A percentile compares a stretch with the other conserved stretches of the same genome.
Conservation (phyloP, 2,329 filamentous ascomycete genomes). For the Zalaria obscura region DNA sequence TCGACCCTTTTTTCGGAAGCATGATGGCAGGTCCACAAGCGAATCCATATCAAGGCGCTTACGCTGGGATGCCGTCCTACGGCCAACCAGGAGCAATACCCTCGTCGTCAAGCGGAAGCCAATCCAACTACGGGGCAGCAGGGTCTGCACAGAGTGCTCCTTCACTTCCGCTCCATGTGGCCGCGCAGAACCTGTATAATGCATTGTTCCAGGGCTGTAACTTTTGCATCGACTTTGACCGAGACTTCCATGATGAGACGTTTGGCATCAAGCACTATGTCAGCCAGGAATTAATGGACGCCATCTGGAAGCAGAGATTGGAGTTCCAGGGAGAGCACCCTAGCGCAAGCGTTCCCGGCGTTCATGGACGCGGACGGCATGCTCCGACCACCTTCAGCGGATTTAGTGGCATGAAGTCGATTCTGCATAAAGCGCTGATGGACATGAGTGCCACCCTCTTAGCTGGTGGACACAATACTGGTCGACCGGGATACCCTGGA, state of each 20-base stretch:
- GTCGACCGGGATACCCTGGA: not conserved
- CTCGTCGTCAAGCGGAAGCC: constrained; percentile 1
- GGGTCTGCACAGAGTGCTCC: not conserved
- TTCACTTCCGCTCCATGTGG: not conserved
- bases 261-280: not conserved
- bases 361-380: not conserved
- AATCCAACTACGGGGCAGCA: constrained; percentile 3
- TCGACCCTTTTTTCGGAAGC: not conserved
- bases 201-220: not conserved
- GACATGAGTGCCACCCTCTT: not conserved
- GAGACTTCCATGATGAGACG: not conserved
- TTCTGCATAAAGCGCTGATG: not conserved
- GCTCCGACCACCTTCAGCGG: not conserved
- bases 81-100: too few relatives aligned
- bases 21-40: not conserved
- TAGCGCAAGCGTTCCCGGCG: not conserved
- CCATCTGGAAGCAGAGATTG: not conserved
- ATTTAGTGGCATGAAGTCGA: constrained; percentile 5
- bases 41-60: constrained; percentile 2
- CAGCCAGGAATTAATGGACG: not conserved
- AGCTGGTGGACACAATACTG: not conserved
- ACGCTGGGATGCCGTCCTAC: not conserved
- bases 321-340: not conserved
- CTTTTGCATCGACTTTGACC: not conserved
- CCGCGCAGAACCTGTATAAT: not conserved